Percentiles rank a stretch among this genome's conserved stretches.
Conservation (phyloP, 371 early-diverging fungal species). For the Mortierella sp. region DNA sequence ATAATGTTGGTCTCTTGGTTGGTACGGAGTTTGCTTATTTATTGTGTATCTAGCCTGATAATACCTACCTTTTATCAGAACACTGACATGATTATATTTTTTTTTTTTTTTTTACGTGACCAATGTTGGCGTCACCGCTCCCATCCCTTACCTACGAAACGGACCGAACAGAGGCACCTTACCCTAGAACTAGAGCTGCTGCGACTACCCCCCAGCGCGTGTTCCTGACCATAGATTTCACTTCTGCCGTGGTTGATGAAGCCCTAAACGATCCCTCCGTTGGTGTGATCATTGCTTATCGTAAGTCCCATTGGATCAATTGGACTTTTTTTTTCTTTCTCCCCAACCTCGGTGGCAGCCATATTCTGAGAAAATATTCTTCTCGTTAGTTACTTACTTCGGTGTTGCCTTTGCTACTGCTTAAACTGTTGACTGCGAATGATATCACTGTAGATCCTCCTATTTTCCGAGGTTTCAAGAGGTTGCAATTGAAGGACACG, state of each 20-base stretch:
- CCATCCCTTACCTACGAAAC: neutral
- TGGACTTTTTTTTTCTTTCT: neutral
- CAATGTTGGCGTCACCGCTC: no score
- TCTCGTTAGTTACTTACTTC: neutral
- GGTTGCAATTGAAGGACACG: slow-evolving; percentile 77
- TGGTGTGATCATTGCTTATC: slow-evolving; percentile 95
- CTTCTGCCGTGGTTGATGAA: slow-evolving; percentile 90
- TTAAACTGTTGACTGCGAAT: neutral
- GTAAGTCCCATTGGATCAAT: slow-evolving; percentile 25
- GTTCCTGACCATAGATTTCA: slow-evolving; percentile 97
- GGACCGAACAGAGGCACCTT: slow-evolving; percentile 73
- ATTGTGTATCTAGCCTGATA: neutral
- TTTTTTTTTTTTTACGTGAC: no score
- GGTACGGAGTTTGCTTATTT: slow-evolving; percentile 63
- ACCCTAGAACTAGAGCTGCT: slow-evolving; percentile 61
- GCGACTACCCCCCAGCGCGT: slow-evolving; percentile 68
- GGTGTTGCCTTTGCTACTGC: neutral
- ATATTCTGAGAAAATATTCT: neutral
- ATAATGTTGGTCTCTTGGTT: slow-evolving; percentile 95
- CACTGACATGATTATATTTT: no score
- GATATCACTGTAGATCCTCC: slow-evolving; percentile 77
- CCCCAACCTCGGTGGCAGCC: neutral
- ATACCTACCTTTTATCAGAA: no score
- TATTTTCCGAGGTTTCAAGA: slow-evolving; percentile 91
- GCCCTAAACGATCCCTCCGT: slow-evolving; percentile 83